Percentiles rank a stretch among this genome's conserved stretches.
Conservation (phyloP, 495 filamentous ascomycete species). For the Tirmania nivea region DNA sequence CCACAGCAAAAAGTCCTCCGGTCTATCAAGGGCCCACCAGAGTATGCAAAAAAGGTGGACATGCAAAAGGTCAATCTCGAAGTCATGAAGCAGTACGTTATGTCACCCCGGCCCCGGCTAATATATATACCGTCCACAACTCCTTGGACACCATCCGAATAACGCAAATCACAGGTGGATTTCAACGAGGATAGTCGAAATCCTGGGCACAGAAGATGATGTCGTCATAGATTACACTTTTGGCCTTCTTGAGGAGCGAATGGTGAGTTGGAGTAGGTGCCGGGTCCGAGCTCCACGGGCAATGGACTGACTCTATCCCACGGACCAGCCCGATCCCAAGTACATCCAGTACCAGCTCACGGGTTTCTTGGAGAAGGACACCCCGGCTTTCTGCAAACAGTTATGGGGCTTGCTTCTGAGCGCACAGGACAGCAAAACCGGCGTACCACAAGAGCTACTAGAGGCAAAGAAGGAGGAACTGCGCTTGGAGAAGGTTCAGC, state of each 20-base stretch:
- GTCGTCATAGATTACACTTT: slow-evolving; percentile 86
- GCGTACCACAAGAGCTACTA: slow-evolving; percentile 80
- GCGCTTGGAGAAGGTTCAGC: slow-evolving; percentile 66
- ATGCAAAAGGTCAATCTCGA: slow-evolving; percentile 91
- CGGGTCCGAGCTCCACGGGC: too few relatives aligned
- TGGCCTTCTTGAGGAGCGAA: slow-evolving; percentile 61
- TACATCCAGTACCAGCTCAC: slow-evolving; percentile 80
- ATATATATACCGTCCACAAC: background rate
- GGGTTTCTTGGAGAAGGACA: slow-evolving; percentile 87
- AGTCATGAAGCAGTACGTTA: slow-evolving; percentile 79
- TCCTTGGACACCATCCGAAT: background rate
- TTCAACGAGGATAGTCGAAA: slow-evolving; percentile 59
- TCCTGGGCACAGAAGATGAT: slow-evolving; percentile 79
- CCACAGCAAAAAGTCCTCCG: slow-evolving; percentile 43
- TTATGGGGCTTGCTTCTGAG: slow-evolving; percentile 81
- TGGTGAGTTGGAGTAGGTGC: slow-evolving; percentile 33
- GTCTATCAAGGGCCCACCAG: slow-evolving; percentile 78
- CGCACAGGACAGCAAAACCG: slow-evolving; percentile 67
- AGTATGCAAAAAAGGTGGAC: slow-evolving; percentile 90
- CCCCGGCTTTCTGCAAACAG: slow-evolving; percentile 74
- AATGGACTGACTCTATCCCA: too few relatives aligned
- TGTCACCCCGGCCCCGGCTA: background rate
- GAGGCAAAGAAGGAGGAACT: slow-evolving; percentile 92
- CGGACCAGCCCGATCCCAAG: slow-evolving; percentile 71
- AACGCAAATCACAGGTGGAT: slow-evolving; percentile 50